Base-by-base conservation (phyloP, 176 grass and related monocot genomes). In the Oryza glumipatula region DNA sequence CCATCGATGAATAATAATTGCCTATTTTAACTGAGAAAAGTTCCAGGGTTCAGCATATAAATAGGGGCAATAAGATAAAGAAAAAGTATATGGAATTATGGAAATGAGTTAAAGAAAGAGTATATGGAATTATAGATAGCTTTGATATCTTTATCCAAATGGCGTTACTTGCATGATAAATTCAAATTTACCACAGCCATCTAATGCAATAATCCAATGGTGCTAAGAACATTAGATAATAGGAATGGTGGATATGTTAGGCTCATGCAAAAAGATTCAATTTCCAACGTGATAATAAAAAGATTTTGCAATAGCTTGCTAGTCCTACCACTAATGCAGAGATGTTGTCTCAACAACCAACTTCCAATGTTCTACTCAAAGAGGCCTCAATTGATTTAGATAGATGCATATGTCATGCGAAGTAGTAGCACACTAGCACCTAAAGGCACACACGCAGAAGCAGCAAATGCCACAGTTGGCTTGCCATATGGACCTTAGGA, bases 11-110 rank as follows among this genome's bases (percentile, higher is more conserved):
- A 85, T 93, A 77, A 79, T 93, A 86, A 38, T 82, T 88, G 60
- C 84, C 91, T 70, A 90, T 93, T 58, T 84, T 84, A 88, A 90
- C 95, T 98, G 87, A 68, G 5, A 79, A 80, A 76, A 73, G 21
- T 63, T 83, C 3, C 4, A 78, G 15, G 17, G 61, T 47, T 78
- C 28, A 86, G 46, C 63, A 78, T 44, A 56, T 49, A 76, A 76
- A 41, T 76, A 76, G 41, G 17, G 65, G 67, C 12, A 68, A 41
- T 26, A 23, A 35, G 35, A 47, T 43, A 36, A 13, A 54, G 9
- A 41, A 83, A 41, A 74, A 19, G 64, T 73, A 72, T 68, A 48
- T 14, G 47, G 47, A 15, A 49, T 49, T 15, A 49, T 49, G 7
- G 43, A 44, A 68, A 41, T 19, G 36, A 35, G 35, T 60, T 43